Percentiles rank a stretch among this genome's conserved stretches.
These are phyloP conservation scores for Lophiostoma macrostomum DNA, from an alignment of 495 filamentous ascomycete genomes.

Conservation along the genomic window DNA sequence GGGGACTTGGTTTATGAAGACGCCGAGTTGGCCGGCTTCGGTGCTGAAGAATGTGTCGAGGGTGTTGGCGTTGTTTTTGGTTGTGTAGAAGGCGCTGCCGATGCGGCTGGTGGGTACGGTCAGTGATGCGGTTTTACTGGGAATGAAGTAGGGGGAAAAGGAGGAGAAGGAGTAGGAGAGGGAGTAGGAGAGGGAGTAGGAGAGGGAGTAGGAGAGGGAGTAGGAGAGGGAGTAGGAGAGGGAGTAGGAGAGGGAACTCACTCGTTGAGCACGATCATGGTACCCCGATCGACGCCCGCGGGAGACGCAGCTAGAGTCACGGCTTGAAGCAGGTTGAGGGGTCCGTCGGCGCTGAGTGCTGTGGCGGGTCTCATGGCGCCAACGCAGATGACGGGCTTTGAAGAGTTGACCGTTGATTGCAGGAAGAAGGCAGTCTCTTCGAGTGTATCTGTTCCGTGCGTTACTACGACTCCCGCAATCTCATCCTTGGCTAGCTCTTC, in stretches of 20 bases:
- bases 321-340: conserved; percentile 50
- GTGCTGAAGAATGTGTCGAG: conserved; percentile 51
- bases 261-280: conserved; percentile 53
- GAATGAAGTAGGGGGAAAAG: no score
- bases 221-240: no score
- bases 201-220: no score
- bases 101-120: conserved; percentile 39
- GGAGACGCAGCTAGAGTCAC: conserved; percentile 46
- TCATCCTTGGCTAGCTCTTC: conserved; percentile 44
- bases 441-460: conserved; percentile 52
- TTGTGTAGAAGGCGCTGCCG: conserved; percentile 46
- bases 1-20: conserved; percentile 47
- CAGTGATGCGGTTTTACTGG: no score
- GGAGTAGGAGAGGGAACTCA: not conserved
- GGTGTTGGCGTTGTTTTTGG: conserved; percentile 53
- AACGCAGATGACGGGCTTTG: conserved; percentile 50
- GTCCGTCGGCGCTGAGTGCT: conserved; percentile 51
- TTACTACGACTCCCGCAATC: conserved; percentile 48
- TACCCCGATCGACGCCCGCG: conserved; percentile 42
- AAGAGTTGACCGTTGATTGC: conserved; percentile 47
- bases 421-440: conserved; percentile 54
- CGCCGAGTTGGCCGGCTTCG: conserved; percentile 49
- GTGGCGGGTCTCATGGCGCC: conserved; percentile 52
- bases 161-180: no score
- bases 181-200: no score